Conservation (phyloP, 1,139 yeast species). For the Meyerozyma sp. region DNA sequence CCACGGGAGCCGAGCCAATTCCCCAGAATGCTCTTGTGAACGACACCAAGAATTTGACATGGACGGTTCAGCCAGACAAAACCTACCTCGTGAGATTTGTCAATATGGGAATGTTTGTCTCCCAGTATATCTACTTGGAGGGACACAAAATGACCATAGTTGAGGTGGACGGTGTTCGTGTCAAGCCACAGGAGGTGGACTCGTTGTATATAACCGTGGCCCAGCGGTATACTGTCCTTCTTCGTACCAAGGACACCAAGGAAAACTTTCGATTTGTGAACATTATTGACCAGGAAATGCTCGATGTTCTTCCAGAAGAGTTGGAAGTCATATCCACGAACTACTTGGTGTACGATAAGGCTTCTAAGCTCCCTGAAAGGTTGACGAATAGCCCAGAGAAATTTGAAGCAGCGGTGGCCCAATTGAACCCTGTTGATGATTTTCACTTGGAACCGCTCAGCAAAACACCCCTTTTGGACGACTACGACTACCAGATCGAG, state of each 20-base stretch:
- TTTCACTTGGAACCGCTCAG: slow-evolving; percentile 46
- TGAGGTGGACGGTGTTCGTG: slow-evolving; percentile 69
- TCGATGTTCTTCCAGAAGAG: slow-evolving; percentile 55
- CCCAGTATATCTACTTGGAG: slow-evolving; percentile 64
- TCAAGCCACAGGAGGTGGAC: slow-evolving; percentile 52
- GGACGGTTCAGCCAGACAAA: slow-evolving; percentile 54
- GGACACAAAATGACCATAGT: slow-evolving; percentile 64
- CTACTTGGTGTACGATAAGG: slow-evolving; percentile 44
- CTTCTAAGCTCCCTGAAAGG: slow-evolving; percentile 15
- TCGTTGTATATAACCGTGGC: slow-evolving; percentile 63
- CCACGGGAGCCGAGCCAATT: slow-evolving; percentile 80
- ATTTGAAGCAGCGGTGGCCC: slow-evolving; percentile 18
- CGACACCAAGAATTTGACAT: slow-evolving; percentile 54
- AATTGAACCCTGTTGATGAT: slow-evolving; percentile 42
- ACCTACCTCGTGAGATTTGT: slow-evolving; percentile 60
- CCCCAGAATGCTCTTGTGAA: slow-evolving; percentile 64
- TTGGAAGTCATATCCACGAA: slow-evolving; percentile 51
- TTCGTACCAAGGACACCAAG: slow-evolving; percentile 46
- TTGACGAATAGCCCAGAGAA: slow-evolving; percentile 7
- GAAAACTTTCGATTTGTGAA: slow-evolving; percentile 61
- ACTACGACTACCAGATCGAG: slow-evolving; percentile 56
- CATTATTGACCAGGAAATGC: slow-evolving; percentile 58
- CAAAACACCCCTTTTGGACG: slow-evolving; percentile 39
- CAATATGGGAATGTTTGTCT: slow-evolving; percentile 67
- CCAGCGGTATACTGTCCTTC: slow-evolving; percentile 61